Conservation (phyloP, 257 asterid genomes). For the Nicotiana undulata region DNA sequence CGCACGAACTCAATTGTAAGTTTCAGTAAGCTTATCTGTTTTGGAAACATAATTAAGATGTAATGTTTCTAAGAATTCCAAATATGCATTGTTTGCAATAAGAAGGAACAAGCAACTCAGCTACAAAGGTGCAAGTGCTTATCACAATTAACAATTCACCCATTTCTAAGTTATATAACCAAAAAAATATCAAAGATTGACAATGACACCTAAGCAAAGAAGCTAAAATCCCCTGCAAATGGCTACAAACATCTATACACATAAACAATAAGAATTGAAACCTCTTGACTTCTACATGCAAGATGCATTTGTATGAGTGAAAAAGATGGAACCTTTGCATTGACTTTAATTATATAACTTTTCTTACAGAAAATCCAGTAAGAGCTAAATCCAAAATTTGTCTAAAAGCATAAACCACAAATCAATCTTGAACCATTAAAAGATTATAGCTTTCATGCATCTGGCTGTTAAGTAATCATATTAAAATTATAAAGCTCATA, state of each 20-base stretch:
- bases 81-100: not conserved
- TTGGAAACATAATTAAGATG: not conserved
- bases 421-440: not conserved
- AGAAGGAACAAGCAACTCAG: not conserved
- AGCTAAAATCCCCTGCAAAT: no score
- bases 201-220: not conserved
- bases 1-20: conserved; percentile 17
- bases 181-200: not conserved
- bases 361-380: not conserved
- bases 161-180: not conserved
- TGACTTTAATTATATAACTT: not conserved
- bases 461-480: not conserved
- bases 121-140: not conserved
- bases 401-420: not conserved
- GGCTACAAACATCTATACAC: no score
- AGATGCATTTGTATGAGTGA: not conserved
- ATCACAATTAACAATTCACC: not conserved
- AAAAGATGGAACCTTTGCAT: not conserved
- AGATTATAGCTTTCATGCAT: not conserved
- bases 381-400: not conserved
- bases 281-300: not conserved
- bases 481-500: not conserved
- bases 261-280: not conserved
- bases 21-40: not conserved
- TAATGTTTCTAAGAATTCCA: not conserved